Evolutionary conservation across 2,329 filamentous ascomycete species (phyloP).

Genomic region (Colletotrichum incanum): DNA sequence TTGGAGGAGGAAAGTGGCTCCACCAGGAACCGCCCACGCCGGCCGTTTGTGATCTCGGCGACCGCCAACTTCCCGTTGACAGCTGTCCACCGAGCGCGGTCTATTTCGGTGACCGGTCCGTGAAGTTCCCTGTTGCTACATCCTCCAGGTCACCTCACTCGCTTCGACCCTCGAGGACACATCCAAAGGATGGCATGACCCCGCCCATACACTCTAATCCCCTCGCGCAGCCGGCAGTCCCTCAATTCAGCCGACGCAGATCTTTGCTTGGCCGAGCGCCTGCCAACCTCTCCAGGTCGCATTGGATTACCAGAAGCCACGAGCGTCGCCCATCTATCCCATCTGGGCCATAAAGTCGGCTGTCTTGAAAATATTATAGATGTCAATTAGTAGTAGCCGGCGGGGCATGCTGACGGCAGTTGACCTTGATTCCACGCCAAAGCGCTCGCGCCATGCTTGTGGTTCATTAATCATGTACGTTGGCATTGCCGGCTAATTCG

Average conservation of each 20-base stretch:
- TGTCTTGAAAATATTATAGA: not conserved
- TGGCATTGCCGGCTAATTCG: not conserved
- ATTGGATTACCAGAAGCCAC: not conserved
- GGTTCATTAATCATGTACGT: not conserved
- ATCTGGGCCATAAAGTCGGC: not conserved
- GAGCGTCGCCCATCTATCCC: not conserved
- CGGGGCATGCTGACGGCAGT: slow-evolving; percentile 9
- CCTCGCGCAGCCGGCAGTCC: not conserved
- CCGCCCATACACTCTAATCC: not conserved
- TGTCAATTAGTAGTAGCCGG: not conserved
- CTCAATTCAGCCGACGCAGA: slow-evolving; percentile 30
- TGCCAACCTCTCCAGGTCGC: not conserved
- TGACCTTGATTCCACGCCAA: not conserved
- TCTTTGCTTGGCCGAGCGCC: not conserved
- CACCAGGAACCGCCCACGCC: not conserved
- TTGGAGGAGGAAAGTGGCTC: slow-evolving; percentile 1
- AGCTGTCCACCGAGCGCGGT: slow-evolving; percentile 6
- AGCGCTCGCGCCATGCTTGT: not conserved
- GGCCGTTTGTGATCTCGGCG: slow-evolving; percentile 1
- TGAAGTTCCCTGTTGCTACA: not conserved
- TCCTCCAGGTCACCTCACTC: not conserved
- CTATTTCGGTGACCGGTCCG: not conserved
- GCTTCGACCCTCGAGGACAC: not conserved
- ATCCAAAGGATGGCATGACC: not conserved
- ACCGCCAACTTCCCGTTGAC: slow-evolving; percentile 6